A percentile compares a stretch with the other conserved stretches of the same genome.
Conservation (phyloP, 148 eudicot genomes). For the Pouteria glomerata region DNA sequence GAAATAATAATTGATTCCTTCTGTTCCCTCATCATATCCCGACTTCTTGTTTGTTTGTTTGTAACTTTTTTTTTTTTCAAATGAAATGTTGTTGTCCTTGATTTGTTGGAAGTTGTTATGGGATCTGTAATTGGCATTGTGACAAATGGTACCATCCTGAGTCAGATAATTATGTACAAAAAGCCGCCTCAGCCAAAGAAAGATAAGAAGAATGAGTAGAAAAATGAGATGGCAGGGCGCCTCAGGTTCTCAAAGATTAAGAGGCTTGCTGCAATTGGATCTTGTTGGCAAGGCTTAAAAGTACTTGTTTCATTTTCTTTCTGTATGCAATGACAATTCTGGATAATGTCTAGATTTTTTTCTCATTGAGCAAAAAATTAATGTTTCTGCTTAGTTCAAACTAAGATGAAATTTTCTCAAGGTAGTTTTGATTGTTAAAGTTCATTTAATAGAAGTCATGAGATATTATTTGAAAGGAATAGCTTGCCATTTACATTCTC, state of each 20-base stretch:
- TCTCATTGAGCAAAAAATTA: too few species aligned
- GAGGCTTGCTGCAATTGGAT: not conserved
- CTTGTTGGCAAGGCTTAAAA: not conserved
- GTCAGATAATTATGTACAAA: slow-evolving; percentile 72
- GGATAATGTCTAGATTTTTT: too few species aligned
- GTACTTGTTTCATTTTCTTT: too few species aligned
- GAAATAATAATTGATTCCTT: too few species aligned
- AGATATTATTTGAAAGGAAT: too few species aligned
- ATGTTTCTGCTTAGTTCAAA: too few species aligned
- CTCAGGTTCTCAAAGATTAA: not conserved
- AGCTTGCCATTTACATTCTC: too few species aligned
- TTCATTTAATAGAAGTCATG: too few species aligned
- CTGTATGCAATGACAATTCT: too few species aligned
- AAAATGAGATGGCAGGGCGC: slow-evolving; percentile 5
- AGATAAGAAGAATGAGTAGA: slow-evolving; percentile 71
- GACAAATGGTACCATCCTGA: slow-evolving; percentile 65
- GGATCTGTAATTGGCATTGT: slow-evolving; percentile 71
- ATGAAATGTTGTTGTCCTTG: slow-evolving; percentile 23
- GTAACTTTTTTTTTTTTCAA: not conserved
- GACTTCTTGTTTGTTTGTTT: not conserved
- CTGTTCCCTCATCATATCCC: not conserved
- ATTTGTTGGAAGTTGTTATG: slow-evolving; percentile 50
- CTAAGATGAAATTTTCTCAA: too few species aligned
- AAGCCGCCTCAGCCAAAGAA: slow-evolving; percentile 54
- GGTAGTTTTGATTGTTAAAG: too few species aligned